A percentile compares a stretch with the other conserved stretches of the same genome.
Conservation (phyloP, 208 protist species). For the Leishmania turanica region DNA sequence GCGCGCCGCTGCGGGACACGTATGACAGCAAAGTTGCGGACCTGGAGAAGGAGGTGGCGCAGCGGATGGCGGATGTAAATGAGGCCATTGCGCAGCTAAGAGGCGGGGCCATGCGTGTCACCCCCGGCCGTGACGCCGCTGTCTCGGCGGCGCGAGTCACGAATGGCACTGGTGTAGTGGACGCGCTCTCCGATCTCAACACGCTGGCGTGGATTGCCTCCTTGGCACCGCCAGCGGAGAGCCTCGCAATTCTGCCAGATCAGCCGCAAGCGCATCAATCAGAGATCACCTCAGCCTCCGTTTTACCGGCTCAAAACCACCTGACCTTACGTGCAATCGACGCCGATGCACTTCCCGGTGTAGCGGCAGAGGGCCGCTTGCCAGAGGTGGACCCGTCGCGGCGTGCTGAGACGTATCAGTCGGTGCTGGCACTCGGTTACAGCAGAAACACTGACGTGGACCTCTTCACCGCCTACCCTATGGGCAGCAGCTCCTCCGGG, state of each 20-base stretch:
- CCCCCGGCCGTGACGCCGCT: background rate
- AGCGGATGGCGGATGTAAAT: constrained; percentile 88
- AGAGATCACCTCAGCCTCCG: background rate
- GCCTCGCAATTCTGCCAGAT: background rate
- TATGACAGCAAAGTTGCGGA: constrained; percentile 59
- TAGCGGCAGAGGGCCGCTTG: background rate
- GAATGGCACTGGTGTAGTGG: background rate
- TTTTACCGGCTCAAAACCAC: constrained; percentile 1
- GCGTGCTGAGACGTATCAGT: constrained; percentile 14
- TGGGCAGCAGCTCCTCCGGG: background rate
- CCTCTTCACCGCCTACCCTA: constrained; percentile 2
- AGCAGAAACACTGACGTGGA: background rate
- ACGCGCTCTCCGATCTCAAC: background rate
- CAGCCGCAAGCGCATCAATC: background rate
- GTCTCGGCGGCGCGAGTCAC: background rate
- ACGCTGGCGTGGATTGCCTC: background rate
- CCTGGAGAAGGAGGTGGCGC: constrained; percentile 81
- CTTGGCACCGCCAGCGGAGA: background rate
- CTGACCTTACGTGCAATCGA: constrained; percentile 20
- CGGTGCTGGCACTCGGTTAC: constrained; percentile 14
- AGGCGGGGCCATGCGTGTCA: background rate
- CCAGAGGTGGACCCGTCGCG: background rate
- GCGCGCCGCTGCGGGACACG: constrained; percentile 47
- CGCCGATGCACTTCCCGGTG: background rate
- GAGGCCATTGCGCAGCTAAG: constrained; percentile 70